Conservation (phyloP, 371 early-diverging fungal genomes). For the Furculomyces boomerangus region DNA sequence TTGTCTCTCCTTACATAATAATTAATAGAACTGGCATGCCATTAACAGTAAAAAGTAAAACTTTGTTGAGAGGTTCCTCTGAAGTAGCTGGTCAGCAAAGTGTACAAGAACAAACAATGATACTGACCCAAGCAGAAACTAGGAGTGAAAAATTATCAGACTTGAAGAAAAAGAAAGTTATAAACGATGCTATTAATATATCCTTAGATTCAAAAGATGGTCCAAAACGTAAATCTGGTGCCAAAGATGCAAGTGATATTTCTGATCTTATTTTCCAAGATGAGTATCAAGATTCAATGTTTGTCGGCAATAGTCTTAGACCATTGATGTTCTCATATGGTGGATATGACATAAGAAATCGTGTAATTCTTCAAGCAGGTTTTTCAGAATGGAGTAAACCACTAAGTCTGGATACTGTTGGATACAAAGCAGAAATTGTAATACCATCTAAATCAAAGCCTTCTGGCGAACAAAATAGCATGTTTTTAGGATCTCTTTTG, state of each 20-base stretch:
- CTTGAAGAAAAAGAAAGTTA: conserved; percentile 1
- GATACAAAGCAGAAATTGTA: conserved; percentile 59
- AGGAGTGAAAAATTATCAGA: background rate
- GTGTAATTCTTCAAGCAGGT: conserved; percentile 55
- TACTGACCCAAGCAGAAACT: background rate
- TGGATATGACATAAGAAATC: conserved; percentile 56
- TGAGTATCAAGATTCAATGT: background rate
- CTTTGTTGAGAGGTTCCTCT: conserved; percentile 49
- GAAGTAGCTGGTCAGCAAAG: conserved; percentile 46
- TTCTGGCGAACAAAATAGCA: conserved; percentile 4
- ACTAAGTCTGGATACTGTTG: conserved; percentile 88
- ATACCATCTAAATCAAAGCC: conserved; percentile 29
- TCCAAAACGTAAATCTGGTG: too few relatives aligned
- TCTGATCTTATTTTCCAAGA: background rate
- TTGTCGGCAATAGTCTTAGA: conserved; percentile 11
- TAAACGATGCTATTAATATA: background rate
- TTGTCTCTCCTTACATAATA: conserved; percentile 54
- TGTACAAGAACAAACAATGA: conserved; percentile 3
- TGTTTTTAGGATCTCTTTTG: background rate
- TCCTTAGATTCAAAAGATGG: background rate
- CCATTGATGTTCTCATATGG: conserved; percentile 93
- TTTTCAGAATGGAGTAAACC: conserved; percentile 85
- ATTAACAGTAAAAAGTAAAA: conserved; percentile 58
- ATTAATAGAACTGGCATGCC: conserved; percentile 82
- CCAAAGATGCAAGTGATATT: background rate